phyloP scores from a whole-genome alignment of 805 yeast species.

The Yarrowia phangngaensis region DNA sequence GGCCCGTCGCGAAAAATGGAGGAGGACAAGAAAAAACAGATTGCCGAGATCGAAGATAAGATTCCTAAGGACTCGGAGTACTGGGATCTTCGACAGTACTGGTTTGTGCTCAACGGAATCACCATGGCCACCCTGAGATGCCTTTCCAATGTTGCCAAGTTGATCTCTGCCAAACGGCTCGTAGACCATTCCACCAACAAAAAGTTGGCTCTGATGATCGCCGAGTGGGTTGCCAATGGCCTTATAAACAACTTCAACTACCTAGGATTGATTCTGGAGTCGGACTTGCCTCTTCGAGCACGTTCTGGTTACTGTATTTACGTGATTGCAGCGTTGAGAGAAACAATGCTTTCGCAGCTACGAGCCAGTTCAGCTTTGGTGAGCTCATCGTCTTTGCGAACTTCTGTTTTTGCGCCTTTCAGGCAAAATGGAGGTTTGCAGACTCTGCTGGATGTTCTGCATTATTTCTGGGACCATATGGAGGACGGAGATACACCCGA shows the following conservation, averaged over 20 bases:
- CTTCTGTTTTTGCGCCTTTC: conserved; percentile 34
- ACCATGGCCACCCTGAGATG: conserved; percentile 21
- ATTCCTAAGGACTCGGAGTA: conserved; percentile 16
- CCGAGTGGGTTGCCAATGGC: conserved; percentile 23
- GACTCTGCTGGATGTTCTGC: conserved; percentile 31
- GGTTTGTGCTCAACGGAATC: conserved; percentile 25
- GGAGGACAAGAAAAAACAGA: conserved; percentile 22
- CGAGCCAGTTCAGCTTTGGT: conserved; percentile 6
- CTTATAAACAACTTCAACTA: conserved; percentile 21
- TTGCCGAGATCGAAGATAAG: conserved; percentile 13
- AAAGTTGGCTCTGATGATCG: conserved; percentile 19
- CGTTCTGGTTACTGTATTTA: conserved; percentile 22
- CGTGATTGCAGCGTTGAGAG: conserved; percentile 18
- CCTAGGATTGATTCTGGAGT: conserved; percentile 13
- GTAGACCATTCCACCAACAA: conserved; percentile 21
- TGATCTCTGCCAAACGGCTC: conserved; percentile 9
- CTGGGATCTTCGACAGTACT: conserved; percentile 18
- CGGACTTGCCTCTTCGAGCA: conserved; percentile 22
- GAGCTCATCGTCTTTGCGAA: conserved; percentile 3
- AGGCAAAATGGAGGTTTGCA: conserved; percentile 36
- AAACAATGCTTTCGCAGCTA: conserved; percentile 8
- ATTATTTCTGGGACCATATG: conserved; percentile 30
- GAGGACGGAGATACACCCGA: conserved; percentile 22
- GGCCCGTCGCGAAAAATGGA: conserved; percentile 10
- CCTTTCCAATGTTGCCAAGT: conserved; percentile 7